phyloP scores from a whole-genome alignment of 2,329 filamentous ascomycete genomes.

The Pyrenophora seminiperda region DNA sequence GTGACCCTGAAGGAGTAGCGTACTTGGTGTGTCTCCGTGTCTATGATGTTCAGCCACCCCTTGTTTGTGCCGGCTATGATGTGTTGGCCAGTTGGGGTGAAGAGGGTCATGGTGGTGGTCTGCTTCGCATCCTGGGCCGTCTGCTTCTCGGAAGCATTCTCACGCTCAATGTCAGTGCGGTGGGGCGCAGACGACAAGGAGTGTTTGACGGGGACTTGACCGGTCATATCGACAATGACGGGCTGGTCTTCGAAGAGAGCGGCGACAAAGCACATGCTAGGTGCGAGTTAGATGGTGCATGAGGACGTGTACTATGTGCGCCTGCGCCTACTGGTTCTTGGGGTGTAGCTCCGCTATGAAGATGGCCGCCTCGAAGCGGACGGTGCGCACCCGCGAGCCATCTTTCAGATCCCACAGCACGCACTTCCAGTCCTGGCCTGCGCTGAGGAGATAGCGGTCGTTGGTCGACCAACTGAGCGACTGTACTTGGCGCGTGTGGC shows the following conservation, averaged over 20 bases:
- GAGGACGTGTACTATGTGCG: not conserved
- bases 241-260: slow-evolving; percentile 94
- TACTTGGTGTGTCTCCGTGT: slow-evolving; percentile 76
- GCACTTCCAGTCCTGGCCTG: slow-evolving; percentile 94
- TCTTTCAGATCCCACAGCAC: slow-evolving; percentile 91
- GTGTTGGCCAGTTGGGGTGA: slow-evolving; percentile 82
- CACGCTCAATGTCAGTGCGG: slow-evolving; percentile 70
- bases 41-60: slow-evolving; percentile 94
- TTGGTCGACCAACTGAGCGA: slow-evolving; percentile 94
- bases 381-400: slow-evolving; percentile 74
- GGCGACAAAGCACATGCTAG: slow-evolving; percentile 80
- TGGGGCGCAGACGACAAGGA: slow-evolving; percentile 81
- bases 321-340: slow-evolving; percentile 72
- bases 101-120: slow-evolving; percentile 90
- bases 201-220: slow-evolving; percentile 72
- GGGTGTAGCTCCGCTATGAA: slow-evolving; percentile 97
- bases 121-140: slow-evolving; percentile 91
- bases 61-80: slow-evolving; percentile 93
- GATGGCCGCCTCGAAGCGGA: slow-evolving; percentile 89
- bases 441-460: slow-evolving; percentile 87
- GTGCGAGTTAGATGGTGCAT: slow-evolving; percentile 10
- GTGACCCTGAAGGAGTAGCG: slow-evolving; percentile 91
- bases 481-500: slow-evolving; percentile 91
- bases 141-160: slow-evolving; percentile 80
- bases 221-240: slow-evolving; percentile 79